These are phyloP conservation scores for Strigomonas galati DNA, from an alignment of 208 protist species.

Conservation along the genomic window DNA sequence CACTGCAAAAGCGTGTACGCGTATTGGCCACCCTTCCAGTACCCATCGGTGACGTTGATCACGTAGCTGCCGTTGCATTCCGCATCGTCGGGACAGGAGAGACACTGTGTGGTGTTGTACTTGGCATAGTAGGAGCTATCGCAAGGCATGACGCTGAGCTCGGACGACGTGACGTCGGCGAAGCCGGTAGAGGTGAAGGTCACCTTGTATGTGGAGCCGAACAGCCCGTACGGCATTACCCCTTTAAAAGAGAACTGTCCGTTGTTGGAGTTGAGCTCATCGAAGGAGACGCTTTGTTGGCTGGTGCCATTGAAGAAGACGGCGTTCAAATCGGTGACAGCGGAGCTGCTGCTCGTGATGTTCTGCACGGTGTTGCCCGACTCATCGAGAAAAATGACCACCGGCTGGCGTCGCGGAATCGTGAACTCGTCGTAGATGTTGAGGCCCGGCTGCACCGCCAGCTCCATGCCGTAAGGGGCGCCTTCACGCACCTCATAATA, in stretches of 20 bases:
- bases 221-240: constrained; percentile 20
- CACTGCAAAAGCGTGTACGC: constrained; percentile 32
- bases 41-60: constrained; percentile 36
- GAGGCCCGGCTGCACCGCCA: constrained; percentile 27
- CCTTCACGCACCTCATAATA: constrained; percentile 33
- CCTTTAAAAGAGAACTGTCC: constrained; percentile 30
- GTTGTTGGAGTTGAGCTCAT: background rate
- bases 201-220: constrained; percentile 22
- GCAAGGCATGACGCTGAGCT: constrained; percentile 20
- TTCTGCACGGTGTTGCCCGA: constrained; percentile 32
- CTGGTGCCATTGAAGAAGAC: constrained; percentile 18
- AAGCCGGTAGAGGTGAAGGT: constrained; percentile 21
- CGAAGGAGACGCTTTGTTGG: background rate
- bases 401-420: constrained; percentile 20
- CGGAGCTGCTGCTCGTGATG: background rate
- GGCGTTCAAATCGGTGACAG: constrained; percentile 5
- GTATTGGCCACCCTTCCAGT: constrained; percentile 33
- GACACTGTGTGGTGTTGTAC: constrained; percentile 28
- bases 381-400: constrained; percentile 30
- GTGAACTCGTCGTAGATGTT: constrained; percentile 18
- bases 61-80: constrained; percentile 43
- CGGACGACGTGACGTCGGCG: constrained; percentile 16
- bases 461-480: constrained; percentile 16
- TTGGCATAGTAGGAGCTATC: constrained; percentile 29
- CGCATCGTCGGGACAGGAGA: constrained; percentile 24